Evolutionary conservation across 305 asterid genomes (phyloP).

Genomic region (Fraxinus greggii): DNA sequence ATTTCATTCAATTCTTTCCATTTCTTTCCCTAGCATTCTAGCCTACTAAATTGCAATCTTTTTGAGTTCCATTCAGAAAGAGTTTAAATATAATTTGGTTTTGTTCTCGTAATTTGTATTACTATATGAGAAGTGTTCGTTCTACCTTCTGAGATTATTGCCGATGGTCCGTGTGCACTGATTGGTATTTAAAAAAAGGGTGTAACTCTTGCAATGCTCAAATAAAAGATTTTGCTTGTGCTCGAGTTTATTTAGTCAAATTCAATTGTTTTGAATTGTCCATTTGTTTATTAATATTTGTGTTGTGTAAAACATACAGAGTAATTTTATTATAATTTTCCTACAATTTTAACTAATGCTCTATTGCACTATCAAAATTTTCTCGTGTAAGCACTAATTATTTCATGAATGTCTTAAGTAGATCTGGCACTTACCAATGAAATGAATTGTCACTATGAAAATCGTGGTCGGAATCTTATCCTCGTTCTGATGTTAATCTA

Average conservation of each 20-base stretch:
- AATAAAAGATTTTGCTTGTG: neutral
- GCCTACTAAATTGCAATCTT: neutral
- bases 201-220: neutral
- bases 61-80: neutral
- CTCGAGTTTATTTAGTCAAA: neutral
- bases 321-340: neutral
- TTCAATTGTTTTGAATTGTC: neutral
- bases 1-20: neutral
- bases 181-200: neutral
- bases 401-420: neutral
- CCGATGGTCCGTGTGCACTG: neutral
- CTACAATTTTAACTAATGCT: neutral
- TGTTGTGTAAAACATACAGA: neutral
- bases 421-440: neutral
- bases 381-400: neutral
- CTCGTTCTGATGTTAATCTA: neutral
- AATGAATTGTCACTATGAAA: neutral
- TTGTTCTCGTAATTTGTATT: neutral
- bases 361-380: neutral
- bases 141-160: neutral
- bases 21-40: neutral
- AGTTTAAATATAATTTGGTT: neutral
- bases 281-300: neutral
- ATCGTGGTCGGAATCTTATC: neutral
- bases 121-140: neutral